Evolutionary conservation across 129 eudicot species (phyloP).

Genomic region (Ambrosia artemisiifolia): DNA sequence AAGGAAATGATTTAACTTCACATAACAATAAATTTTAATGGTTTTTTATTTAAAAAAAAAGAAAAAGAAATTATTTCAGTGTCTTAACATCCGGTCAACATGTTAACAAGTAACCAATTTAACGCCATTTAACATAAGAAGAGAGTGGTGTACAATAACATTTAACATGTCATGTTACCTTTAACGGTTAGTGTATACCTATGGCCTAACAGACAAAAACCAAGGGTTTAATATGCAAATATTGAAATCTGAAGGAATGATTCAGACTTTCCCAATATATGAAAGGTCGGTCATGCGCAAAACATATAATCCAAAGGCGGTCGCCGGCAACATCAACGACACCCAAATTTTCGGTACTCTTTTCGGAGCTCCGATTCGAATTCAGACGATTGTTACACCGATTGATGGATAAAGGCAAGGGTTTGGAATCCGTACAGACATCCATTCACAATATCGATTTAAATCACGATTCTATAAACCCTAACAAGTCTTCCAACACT

Average conservation of each 20-base stretch:
- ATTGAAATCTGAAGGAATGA: background rate
- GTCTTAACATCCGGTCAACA: too few relatives aligned
- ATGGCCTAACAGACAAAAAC: background rate
- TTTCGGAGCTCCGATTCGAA: slow-evolving; percentile 19
- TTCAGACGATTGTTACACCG: too few relatives aligned
- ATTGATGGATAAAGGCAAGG: slow-evolving; percentile 48
- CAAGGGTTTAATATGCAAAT: background rate
- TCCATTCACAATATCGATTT: slow-evolving; percentile 39
- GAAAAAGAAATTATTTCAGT: too few relatives aligned
- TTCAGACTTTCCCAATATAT: background rate
- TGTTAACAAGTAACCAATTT: too few relatives aligned
- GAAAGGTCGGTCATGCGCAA: slow-evolving; percentile 13
- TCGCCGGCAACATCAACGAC: slow-evolving; percentile 11
- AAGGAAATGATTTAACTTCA: too few relatives aligned
- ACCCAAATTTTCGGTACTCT: background rate
- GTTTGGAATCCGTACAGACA: slow-evolving; percentile 29
- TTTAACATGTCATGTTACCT: too few relatives aligned
- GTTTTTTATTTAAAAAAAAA: too few relatives aligned
- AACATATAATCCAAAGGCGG: background rate
- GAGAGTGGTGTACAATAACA: too few relatives aligned
- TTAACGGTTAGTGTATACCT: too few relatives aligned
- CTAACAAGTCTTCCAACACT: slow-evolving; percentile 6
- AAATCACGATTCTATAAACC: slow-evolving; percentile 27
- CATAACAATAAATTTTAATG: too few relatives aligned
- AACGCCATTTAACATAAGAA: too few relatives aligned